These are phyloP conservation scores for Epichloe sp. DNA, from an alignment of 2,329 filamentous ascomycete species.

Conservation along the genomic window DNA sequence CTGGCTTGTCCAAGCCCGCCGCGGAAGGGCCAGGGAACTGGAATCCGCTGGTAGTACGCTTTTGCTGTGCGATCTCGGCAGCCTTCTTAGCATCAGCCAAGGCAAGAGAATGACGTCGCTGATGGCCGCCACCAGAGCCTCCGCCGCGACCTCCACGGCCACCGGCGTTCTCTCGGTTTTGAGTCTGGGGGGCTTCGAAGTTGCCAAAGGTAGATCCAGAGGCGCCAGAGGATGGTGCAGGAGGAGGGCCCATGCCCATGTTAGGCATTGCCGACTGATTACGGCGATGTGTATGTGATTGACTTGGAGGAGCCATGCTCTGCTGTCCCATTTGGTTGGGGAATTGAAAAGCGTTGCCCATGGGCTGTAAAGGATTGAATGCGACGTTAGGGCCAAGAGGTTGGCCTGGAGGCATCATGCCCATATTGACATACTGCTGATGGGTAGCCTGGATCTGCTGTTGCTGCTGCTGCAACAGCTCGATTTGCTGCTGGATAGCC, in stretches of 20 bases:
- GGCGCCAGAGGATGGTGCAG: conserved; percentile 82
- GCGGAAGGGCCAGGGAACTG: conserved; percentile 77
- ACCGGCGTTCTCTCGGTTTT: conserved; percentile 24
- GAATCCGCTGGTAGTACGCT: conserved; percentile 84
- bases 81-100: conserved; percentile 95
- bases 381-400: conserved; percentile 52
- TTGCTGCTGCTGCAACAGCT: conserved; percentile 92
- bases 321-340: conserved; percentile 64
- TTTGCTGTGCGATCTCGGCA: conserved; percentile 91
- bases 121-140: conserved; percentile 65
- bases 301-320: conserved; percentile 63
- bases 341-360: conserved; percentile 83
- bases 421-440: conserved; percentile 96
- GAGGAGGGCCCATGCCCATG: conserved; percentile 77
- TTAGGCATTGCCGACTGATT: conserved; percentile 95
- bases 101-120: conserved; percentile 86
- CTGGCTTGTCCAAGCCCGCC: conserved; percentile 47
- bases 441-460: conserved; percentile 94
- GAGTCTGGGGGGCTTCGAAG: conserved; percentile 46
- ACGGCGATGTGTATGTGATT: conserved; percentile 80
- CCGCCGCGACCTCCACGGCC: conserved; percentile 52
- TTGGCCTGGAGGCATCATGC: conserved; percentile 81
- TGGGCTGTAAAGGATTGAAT: conserved; percentile 69
- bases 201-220: conserved; percentile 69
- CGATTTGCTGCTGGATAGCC: conserved; percentile 95